Conservation (phyloP, 139 green algal genomes). For the Chlamydomonas applanata region DNA sequence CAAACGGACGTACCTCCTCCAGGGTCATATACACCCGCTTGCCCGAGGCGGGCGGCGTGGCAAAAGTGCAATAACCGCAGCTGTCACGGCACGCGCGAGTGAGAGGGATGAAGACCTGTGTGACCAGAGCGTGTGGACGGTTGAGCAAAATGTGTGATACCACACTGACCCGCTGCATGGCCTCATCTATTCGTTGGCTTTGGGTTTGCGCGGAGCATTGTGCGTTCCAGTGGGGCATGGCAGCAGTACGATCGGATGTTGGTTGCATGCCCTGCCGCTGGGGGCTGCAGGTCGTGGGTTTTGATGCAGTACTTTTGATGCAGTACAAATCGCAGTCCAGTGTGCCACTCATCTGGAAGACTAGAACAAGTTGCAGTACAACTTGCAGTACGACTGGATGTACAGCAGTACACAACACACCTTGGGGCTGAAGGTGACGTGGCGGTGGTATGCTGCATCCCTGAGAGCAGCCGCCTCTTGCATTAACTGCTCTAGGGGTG, state of each 20-base stretch:
- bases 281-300: background rate
- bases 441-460: constrained; percentile 22
- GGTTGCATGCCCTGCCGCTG: background rate
- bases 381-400: background rate
- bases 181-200: too few relatives aligned
- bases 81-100: constrained; percentile 74
- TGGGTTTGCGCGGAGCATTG: too few relatives aligned
- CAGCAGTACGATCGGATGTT: background rate
- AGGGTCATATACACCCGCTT: constrained; percentile 73
- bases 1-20: too few relatives aligned
- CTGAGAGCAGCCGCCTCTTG: constrained; percentile 20
- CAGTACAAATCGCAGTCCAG: background rate
- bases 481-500: constrained; percentile 47
- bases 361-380: background rate
- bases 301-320: background rate
- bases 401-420: constrained; percentile 13
- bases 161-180: too few relatives aligned
- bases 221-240: too few relatives aligned
- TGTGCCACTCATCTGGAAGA: background rate
- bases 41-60: background rate
- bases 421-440: constrained; percentile 86
- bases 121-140: constrained; percentile 8
- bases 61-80: constrained; percentile 91
- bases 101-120: constrained; percentile 86
- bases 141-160: too few relatives aligned